Evolutionary conservation across 768 basidiomycete genomes (phyloP), one percentile per base, ranked within the genome.

Genomic region (Lentinula detonsa): DNA sequence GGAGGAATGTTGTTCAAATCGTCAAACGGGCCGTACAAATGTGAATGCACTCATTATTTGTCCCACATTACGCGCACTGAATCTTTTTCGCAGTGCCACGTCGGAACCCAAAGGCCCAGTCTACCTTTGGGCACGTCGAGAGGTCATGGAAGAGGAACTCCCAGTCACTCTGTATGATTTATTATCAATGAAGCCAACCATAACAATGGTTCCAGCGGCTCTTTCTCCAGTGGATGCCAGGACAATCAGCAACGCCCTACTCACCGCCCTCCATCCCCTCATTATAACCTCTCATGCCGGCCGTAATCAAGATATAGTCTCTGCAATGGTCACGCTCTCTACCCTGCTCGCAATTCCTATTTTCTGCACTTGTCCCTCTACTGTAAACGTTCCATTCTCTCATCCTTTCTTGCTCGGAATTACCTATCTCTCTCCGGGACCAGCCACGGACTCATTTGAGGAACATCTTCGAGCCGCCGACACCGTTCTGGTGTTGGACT

Each of bases 41-140:
- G 87, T 87, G 65, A 18, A 79, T 62, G 1, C 39, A 18, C 15
- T 42, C n/a, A 10, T 7, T 4, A 16, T 57, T 2, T 6, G 53
- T 21, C 6, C 7, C 21, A 2, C 48, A 21, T 15, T 34, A 6
- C 5, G 5, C 33, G 15, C 4, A 15, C 13, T 59, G 2, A 48
- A 13, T 39, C 13, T 13, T 1, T 28, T 18, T 28, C 58, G 10
- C 48, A 89, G 87, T 63, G 87, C 88, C 4, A 82, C 72, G n/a
- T 87, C 85, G 57, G 81, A 84, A 33, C 89, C 89, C 0, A 85
- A 81, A 67, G 88, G 89, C 0, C 89, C 89, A 0, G 86, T 87
- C 1, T 90, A 91, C 68, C 75, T 89, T 7, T 90, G 86, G 85
- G 86, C 81, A 11, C 78, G 86, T 15, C 78, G 89, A n/a, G 89